Evolutionary conservation across 2,329 filamentous ascomycete genomes (phyloP).

Genomic region (Pleurostoma richardsiae): DNA sequence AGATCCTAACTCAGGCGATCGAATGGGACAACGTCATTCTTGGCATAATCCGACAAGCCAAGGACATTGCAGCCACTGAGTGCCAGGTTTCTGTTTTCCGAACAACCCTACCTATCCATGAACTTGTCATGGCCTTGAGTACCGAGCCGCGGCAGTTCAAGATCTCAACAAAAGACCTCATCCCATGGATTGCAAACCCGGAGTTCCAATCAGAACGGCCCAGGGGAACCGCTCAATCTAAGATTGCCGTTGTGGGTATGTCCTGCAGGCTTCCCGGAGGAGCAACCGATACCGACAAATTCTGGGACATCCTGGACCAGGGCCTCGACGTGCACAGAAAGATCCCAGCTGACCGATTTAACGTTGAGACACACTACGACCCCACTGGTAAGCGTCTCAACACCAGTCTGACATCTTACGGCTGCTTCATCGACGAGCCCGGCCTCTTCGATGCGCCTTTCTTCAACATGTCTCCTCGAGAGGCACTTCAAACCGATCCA

Average conservation of each 20-base stretch:
- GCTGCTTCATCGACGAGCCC: constrained; percentile 55
- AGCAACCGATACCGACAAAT: constrained; percentile 50
- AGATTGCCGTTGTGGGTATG: constrained; percentile 63
- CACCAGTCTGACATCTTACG: constrained; percentile 36
- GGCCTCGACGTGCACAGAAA: constrained; percentile 56
- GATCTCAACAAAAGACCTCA: constrained; percentile 10
- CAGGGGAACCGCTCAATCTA: constrained; percentile 32
- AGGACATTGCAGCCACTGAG: constrained; percentile 7
- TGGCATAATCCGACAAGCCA: constrained; percentile 12
- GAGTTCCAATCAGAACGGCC: constrained; percentile 3
- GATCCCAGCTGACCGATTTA: constrained; percentile 46
- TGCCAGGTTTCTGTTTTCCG: constrained; percentile 19
- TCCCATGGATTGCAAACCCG: constrained; percentile 13
- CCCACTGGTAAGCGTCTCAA: constrained; percentile 58
- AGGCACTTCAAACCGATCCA: constrained; percentile 56
- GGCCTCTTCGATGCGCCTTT: constrained; percentile 64
- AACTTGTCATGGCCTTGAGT: constrained; percentile 14
- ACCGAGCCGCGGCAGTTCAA: neutral
- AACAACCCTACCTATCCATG: constrained; percentile 17
- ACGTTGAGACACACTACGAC: constrained; percentile 38
- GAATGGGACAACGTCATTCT: constrained; percentile 21
- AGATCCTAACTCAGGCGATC: constrained; percentile 22
- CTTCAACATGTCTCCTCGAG: constrained; percentile 69
- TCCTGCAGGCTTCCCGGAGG: constrained; percentile 58
- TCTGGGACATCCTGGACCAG: constrained; percentile 59